Evolutionary conservation across 306 rosid species (phyloP).

Genomic region (Sicyos baderoa): DNA sequence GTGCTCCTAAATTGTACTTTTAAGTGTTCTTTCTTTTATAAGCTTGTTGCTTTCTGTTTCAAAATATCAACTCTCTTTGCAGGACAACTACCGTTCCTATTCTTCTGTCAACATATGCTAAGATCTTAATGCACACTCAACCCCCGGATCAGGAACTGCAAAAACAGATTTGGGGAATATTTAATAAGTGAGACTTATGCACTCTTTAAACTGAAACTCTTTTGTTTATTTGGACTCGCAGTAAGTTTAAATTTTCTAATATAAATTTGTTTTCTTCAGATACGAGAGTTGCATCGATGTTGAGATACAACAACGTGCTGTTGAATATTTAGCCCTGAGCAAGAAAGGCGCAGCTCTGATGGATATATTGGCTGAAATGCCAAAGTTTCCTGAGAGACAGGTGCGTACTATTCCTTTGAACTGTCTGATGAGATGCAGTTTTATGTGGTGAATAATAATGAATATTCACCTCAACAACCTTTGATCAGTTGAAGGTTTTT

Average conservation of each 20-base stretch:
- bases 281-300: constrained; percentile 98
- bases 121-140: constrained; percentile 92
- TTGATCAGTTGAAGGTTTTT: neutral
- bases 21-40: constrained; percentile 8
- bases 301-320: constrained; percentile 98
- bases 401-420: constrained; percentile 32
- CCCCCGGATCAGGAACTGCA: constrained; percentile 96
- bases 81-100: constrained; percentile 78
- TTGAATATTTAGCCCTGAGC: constrained; percentile 83
- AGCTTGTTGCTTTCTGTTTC: constrained; percentile 18
- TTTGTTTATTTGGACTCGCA: constrained; percentile 6
- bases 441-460: neutral
- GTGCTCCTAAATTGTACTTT: constrained; percentile 25
- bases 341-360: constrained; percentile 77
- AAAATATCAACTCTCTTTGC: constrained; percentile 32
- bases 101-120: constrained; percentile 95
- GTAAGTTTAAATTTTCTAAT: constrained; percentile 24
- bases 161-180: constrained; percentile 89
- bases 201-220: constrained; percentile 20
- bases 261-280: constrained; percentile 35
- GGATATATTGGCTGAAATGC: constrained; percentile 97
- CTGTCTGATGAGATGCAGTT: constrained; percentile 19
- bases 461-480: constrained; percentile 11
- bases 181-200: constrained; percentile 66
- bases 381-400: constrained; percentile 98